These are phyloP conservation scores for Lodderomyces parapsilosis DNA, from an alignment of 1,139 yeast species.

Conservation along the genomic window DNA sequence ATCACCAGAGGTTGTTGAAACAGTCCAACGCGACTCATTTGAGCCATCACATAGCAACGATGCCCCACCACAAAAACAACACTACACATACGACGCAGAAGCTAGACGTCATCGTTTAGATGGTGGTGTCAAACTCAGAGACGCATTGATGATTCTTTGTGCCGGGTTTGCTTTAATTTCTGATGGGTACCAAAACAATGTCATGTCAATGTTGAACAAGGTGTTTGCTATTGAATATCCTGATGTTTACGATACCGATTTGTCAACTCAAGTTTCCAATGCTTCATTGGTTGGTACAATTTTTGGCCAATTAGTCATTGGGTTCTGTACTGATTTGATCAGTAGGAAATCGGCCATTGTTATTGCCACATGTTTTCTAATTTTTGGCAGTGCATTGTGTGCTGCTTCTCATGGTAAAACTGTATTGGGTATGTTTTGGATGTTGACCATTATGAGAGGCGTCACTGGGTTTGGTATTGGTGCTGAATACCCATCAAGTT, in stretches of 20 bases:
- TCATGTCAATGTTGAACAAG: conserved; percentile 46
- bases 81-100: conserved; percentile 35
- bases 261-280: conserved; percentile 49
- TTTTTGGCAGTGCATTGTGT: conserved; percentile 46
- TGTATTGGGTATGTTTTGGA: conserved; percentile 56
- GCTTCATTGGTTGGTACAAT: conserved; percentile 51
- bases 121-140: conserved; percentile 28
- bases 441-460: conserved; percentile 67
- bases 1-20: conserved; percentile 9
- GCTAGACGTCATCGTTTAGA: conserved; percentile 31
- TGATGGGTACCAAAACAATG: conserved; percentile 54
- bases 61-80: conserved; percentile 8
- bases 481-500: conserved; percentile 73
- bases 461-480: conserved; percentile 75
- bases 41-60: neutral
- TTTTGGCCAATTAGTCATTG: conserved; percentile 48
- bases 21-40: conserved; percentile 2
- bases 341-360: conserved; percentile 50
- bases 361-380: conserved; percentile 42
- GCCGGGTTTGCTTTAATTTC: conserved; percentile 53
- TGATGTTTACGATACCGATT: conserved; percentile 28
- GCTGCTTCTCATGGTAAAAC: conserved; percentile 49
- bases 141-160: conserved; percentile 37
- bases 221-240: conserved; percentile 35
- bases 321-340: conserved; percentile 44